Conservation (phyloP, 1,284 basidiomycete genomes). For the Cutaneotrichosporon dermatis region DNA sequence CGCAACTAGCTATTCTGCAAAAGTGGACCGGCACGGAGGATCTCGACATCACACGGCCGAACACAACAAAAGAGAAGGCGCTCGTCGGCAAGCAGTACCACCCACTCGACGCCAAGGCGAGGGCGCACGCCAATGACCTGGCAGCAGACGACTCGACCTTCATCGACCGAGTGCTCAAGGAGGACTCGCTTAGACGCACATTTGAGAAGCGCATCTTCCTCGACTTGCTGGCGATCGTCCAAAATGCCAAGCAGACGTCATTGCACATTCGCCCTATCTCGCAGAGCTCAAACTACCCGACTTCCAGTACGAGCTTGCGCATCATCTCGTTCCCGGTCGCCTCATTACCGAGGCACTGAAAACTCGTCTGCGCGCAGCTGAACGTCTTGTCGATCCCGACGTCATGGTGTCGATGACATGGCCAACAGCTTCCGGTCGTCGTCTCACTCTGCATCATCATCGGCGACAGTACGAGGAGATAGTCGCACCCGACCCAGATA, state of each 20-base stretch:
- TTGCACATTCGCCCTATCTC: constrained; percentile 57
- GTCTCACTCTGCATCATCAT: constrained; percentile 90
- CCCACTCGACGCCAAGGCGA: constrained; percentile 38
- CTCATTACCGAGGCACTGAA: constrained; percentile 88
- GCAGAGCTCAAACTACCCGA: constrained; percentile 77
- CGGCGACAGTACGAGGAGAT: constrained; percentile 91
- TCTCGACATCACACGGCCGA: constrained; percentile 77
- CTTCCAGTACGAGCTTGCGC: constrained; percentile 86
- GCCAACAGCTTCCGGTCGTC: constrained; percentile 88
- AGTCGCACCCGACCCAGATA: constrained; percentile 74
- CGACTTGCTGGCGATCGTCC: constrained; percentile 79
- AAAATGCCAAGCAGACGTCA: constrained; percentile 83
- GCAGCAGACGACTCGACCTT: constrained; percentile 67
- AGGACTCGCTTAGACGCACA: constrained; percentile 87
- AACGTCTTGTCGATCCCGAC: constrained; percentile 78
- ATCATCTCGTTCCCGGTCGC: constrained; percentile 90
- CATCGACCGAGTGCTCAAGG: constrained; percentile 90
- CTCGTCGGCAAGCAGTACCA: constrained; percentile 43
- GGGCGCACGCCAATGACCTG: constrained; percentile 25
- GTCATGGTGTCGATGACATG: constrained; percentile 89
- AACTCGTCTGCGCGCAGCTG: constrained; percentile 83
- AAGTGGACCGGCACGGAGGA: constrained; percentile 88
- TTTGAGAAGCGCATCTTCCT: constrained; percentile 91
- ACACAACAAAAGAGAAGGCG: constrained; percentile 58
- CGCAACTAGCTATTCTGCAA: constrained; percentile 71